Evolutionary conservation across 1,139 yeast genomes (phyloP), one percentile per base, ranked within the genome.

Genomic region (Saccharomyces hybrid): DNA sequence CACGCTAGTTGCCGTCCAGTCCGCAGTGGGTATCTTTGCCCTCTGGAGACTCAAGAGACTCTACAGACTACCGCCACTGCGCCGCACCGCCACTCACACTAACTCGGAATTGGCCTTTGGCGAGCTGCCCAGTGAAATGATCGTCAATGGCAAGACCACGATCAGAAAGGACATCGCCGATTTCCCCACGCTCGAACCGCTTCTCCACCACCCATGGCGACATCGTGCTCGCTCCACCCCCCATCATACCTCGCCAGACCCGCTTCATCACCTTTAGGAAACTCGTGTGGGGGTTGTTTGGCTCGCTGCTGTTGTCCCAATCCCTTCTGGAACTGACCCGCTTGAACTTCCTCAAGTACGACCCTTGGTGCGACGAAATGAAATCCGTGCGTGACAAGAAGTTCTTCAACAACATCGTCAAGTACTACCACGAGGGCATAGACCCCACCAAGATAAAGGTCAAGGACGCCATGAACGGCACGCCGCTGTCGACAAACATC

Each of bases 311-410:
- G 7, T 54, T 69, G 16, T 65, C 67, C 12, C 69, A 68, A 52
- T 69, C 72, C 0, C 42, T 61, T 7, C 65, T 83, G 31, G 88
- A 83, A 61, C 60, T 75, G 5, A 72, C 79, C 31, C 69, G 88
- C 53, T 62, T 82, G 51, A 61, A 71, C 4, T 61, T 81, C 6
- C 78, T 70, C 38, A 67, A 83, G 2, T 78, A 78, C 64, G 88
- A 83, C 62, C 88, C 88, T 2, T 83, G 87, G 86, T 73, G 66
- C 51, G 85, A 81, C 49, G 87, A 83, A 63, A 84, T 86, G 2
- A 72, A 66, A 53, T 66, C 65, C 21, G 69, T 64, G 2, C 65
- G 72, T 44, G 71, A 69, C 34, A 69, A 70, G 55, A 66, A 68
- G 51, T 67, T 70, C 47, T 70, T 66, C 54, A 69, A 69, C 55